Evolutionary conservation across 2,329 filamentous ascomycete genomes (phyloP).

Genomic region (Trichoderma koningiopsis): DNA sequence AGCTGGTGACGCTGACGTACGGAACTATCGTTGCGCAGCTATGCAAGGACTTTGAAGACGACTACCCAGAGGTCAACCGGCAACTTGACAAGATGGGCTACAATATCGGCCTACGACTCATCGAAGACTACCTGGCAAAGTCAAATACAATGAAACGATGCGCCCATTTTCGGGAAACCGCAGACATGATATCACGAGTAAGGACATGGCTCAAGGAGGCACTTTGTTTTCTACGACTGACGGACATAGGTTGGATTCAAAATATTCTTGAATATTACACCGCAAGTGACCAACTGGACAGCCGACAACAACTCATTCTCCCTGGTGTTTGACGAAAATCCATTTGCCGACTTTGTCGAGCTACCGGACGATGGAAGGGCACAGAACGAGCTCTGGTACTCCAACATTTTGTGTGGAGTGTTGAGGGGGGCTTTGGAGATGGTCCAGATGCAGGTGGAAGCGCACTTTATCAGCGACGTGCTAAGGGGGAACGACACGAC

Average conservation of each 20-base stretch:
- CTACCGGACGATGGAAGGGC: constrained; percentile 92
- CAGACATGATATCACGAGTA: constrained; percentile 94
- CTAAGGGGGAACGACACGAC: constrained; percentile 93
- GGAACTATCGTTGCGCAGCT: constrained; percentile 96
- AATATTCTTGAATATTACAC: constrained; percentile 96
- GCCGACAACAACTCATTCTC: constrained; percentile 96
- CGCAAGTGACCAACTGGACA: constrained; percentile 92
- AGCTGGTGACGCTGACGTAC: constrained; percentile 95
- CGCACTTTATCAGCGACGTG: constrained; percentile 92
- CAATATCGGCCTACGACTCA: constrained; percentile 92
- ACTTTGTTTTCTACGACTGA: constrained; percentile 28
- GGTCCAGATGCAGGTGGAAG: constrained; percentile 99
- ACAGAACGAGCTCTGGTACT: constrained; percentile 98
- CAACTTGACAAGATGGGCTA: constrained; percentile 99
- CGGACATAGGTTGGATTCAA: constrained; percentile 84
- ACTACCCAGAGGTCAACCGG: constrained; percentile 95
- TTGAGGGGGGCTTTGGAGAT: constrained; percentile 91
- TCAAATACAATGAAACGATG: constrained; percentile 87
- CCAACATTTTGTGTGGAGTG: constrained; percentile 93
- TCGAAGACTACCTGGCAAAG: constrained; percentile 97
- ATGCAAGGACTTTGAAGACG: constrained; percentile 92
- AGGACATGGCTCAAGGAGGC: background rate
- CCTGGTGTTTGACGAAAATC: constrained; percentile 94
- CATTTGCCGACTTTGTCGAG: constrained; percentile 95
- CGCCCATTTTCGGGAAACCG: constrained; percentile 90